These are phyloP conservation scores for Cadophora gregata DNA, from an alignment of 2,329 filamentous ascomycete genomes.

Conservation along the genomic window DNA sequence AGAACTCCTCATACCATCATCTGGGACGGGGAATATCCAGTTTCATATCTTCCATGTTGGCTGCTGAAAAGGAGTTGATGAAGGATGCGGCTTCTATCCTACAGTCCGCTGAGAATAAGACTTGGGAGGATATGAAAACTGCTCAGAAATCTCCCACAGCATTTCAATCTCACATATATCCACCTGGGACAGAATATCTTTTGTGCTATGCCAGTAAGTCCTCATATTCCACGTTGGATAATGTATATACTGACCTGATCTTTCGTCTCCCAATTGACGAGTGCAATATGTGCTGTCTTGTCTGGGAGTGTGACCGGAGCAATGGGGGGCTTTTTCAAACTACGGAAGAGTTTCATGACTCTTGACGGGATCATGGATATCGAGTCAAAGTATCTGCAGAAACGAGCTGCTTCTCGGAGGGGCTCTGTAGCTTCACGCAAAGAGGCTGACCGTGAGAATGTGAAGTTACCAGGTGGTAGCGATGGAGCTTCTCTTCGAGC, in stretches of 20 bases:
- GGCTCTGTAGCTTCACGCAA: conserved; percentile 27
- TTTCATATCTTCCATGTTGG: conserved; percentile 85
- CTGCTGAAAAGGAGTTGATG: conserved; percentile 93
- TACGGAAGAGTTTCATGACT: conserved; percentile 86
- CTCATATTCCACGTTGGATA: not conserved
- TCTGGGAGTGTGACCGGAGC: conserved; percentile 93
- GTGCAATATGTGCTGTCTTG: conserved; percentile 84
- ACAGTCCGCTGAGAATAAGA: conserved; percentile 75
- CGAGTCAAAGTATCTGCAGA: conserved; percentile 64
- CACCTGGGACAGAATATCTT: conserved; percentile 84
- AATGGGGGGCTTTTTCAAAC: conserved; percentile 89
- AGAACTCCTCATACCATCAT: conserved; percentile 85
- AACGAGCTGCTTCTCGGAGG: conserved; percentile 32
- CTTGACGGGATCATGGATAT: conserved; percentile 79
- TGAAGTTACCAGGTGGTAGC: not conserved
- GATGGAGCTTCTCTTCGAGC: conserved; percentile 15
- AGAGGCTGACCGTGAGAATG: not conserved
- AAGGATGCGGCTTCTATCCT: conserved; percentile 77
- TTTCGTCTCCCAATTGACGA: conserved; percentile 80
- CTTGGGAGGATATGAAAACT: conserved; percentile 77
- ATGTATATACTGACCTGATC: conserved; percentile 13
- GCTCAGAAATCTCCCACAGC: conserved; percentile 70
- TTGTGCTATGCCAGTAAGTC: conserved; percentile 71
- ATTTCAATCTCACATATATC: conserved; percentile 67
- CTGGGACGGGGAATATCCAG: conserved; percentile 80